These are phyloP conservation scores for Dillenia suffruticosa DNA, from an alignment of 164 flowering plant species.

Conservation along the genomic window DNA sequence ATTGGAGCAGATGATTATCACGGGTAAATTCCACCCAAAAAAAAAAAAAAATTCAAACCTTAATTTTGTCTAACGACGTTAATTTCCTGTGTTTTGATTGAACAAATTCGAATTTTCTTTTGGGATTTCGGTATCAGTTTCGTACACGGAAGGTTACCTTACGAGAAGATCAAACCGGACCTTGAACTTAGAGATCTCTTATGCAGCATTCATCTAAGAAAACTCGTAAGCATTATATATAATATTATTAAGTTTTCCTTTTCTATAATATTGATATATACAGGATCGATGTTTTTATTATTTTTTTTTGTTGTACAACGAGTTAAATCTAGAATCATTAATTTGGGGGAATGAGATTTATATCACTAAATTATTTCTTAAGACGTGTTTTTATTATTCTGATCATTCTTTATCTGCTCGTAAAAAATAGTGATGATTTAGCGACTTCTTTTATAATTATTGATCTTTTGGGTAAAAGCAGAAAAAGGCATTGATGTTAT, in stretches of 20 bases:
- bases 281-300: too few species aligned
- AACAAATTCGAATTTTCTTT: neutral
- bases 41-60: neutral
- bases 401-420: too few species aligned
- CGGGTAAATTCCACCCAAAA: slow-evolving; percentile 23
- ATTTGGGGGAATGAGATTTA: too few species aligned
- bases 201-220: slow-evolving; percentile 57
- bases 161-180: slow-evolving; percentile 63
- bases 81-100: neutral
- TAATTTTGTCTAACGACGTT: neutral
- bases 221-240: slow-evolving; percentile 37
- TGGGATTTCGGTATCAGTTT: slow-evolving; percentile 29
- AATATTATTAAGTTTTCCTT: too few species aligned
- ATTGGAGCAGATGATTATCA: slow-evolving; percentile 59
- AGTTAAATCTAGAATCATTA: too few species aligned
- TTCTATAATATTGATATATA: too few species aligned
- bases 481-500: too few species aligned
- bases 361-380: too few species aligned
- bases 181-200: slow-evolving; percentile 50
- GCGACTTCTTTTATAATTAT: too few species aligned
- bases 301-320: too few species aligned
- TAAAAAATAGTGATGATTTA: neutral
- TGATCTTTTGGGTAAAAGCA: too few species aligned
- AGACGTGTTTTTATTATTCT: too few species aligned
- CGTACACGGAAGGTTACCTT: slow-evolving; percentile 95